Evolutionary conservation across 768 basidiomycete genomes (phyloP), one percentile per base, ranked within the genome.

Genomic region (Pleurotus giganteus): DNA sequence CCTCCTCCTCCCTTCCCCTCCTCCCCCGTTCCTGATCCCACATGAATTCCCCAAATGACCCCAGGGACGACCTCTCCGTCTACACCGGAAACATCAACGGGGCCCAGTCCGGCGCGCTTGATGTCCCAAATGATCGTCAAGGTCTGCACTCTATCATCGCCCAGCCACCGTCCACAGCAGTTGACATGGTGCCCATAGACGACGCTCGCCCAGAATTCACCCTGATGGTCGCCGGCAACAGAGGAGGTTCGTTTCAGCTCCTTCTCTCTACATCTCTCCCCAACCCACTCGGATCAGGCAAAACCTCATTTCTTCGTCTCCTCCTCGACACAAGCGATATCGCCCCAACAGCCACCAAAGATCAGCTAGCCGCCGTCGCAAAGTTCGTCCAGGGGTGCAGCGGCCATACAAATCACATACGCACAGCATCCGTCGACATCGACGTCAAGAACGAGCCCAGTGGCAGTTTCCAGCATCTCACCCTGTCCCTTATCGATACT

Each of bases 281-380:
- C 47, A 53, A 60, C 63, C 57, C 61, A 50, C 62, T 60, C 73
- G 71, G 71, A 71, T 72, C 74, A 79, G 84, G 89, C 72, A 94
- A 94, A 80, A 91, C 90, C 21, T 86, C 89, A 57, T 89, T 94
- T 65, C 85, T 92, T 65, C 84, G 89, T 55, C 87, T 92, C 64
- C 78, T 94, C 60, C 82, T 92, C 69, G 89, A 91, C 76, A 90
- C 91, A 60, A 81, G 81, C 74, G 74, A 81, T 66, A 75, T 92
- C 64, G 80, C 88, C 12, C 72, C 78, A 36, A 66, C 74, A 19
- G 80, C 83, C 52, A 76, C 81, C 45, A 85, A 83, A 65, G 89
- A 89, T 65, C 89, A 93, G 75, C 83, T 89, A 60, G 81, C 82
- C 50, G 84, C 84, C 65, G 84, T 90, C 66, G 89, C 89, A 60